phyloP scores from a whole-genome alignment of 2,329 filamentous ascomycete species.

The Chaetoscypha palmicola region DNA sequence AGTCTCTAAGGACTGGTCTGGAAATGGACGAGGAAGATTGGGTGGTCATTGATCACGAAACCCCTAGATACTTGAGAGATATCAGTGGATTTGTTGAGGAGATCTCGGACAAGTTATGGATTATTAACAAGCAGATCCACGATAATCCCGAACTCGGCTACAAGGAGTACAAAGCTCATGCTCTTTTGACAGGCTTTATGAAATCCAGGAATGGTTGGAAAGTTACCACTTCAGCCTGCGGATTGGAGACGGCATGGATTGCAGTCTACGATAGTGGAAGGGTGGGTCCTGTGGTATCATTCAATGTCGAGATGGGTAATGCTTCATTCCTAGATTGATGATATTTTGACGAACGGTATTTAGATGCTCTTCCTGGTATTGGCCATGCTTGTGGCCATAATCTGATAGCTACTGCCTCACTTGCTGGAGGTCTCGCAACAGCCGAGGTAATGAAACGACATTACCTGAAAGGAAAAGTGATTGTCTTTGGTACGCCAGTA shows the following conservation, averaged over 20 bases:
- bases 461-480: slow-evolving; percentile 22
- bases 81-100: neutral
- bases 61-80: neutral
- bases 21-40: neutral
- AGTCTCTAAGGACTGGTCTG: neutral
- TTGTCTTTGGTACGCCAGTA: slow-evolving; percentile 22
- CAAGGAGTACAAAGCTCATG: slow-evolving; percentile 43
- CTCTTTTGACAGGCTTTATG: slow-evolving; percentile 31
- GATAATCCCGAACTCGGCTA: slow-evolving; percentile 44
- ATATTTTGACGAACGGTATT: neutral
- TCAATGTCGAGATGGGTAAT: slow-evolving; percentile 37
- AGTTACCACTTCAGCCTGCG: slow-evolving; percentile 41
- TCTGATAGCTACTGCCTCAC: slow-evolving; percentile 33
- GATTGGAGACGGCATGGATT: slow-evolving; percentile 44
- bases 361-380: slow-evolving; percentile 36
- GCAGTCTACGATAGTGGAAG: slow-evolving; percentile 35
- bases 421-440: slow-evolving; percentile 33
- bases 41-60: neutral
- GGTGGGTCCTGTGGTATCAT: slow-evolving; percentile 33
- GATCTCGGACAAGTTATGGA: neutral
- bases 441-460: slow-evolving; percentile 16
- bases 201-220: neutral
- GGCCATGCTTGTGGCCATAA: slow-evolving; percentile 39
- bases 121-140: slow-evolving; percentile 30
- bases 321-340: neutral